Evolutionary conservation across 163 green algal species (phyloP), one percentile per base, ranked within the genome.

Genomic region (Scenedesmus sp.): DNA sequence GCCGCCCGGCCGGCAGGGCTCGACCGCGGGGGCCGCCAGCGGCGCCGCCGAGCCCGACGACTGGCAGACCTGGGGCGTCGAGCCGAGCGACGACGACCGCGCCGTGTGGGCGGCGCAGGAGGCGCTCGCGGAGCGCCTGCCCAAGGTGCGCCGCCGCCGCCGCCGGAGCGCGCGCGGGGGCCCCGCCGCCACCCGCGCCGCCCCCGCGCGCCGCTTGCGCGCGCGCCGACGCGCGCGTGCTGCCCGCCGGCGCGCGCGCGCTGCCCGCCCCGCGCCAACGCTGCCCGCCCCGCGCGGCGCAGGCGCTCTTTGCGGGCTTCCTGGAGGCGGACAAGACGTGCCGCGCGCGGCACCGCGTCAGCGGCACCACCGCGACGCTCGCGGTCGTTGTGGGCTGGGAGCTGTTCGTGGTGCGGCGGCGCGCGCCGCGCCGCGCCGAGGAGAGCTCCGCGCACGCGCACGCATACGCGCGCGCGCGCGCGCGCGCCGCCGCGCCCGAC

Each of bases 281-380:
- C 39, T 47, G 39, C 39, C 39, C 39, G 39, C 39, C 7, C 39
- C 39, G 7, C 7, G 6, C 39, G 7, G 39, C 39, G n/a, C 75
- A 90, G 87, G 87, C 83, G 0, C 63, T 90, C 39, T 79, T 89
- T 66, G 80, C 75, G 0, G 83, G 63, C 22, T 90, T 90, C 57
- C 48, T 86, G 20, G 60, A 75, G 14, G 77, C 73, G 14, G 69
- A 80, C 69, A 74, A 63, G 45, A 85, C 78, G 62, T 87, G 81
- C 56, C 77, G 78, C 2, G n/a, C 34, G 29, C 88, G 82, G n/a
- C 89, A 86, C 81, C 84, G 91, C 78, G 45, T 74, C 18, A 91
- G 87, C 24, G 94, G 94, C n/a, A 92, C 88, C 18, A 97, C 94
- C 10, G 94, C 93, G 56, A 98, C 94, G 17, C 75, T 97, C 60